Conservation (phyloP, 2,329 filamentous ascomycete species). For the Aspergillus aculeatinus region DNA sequence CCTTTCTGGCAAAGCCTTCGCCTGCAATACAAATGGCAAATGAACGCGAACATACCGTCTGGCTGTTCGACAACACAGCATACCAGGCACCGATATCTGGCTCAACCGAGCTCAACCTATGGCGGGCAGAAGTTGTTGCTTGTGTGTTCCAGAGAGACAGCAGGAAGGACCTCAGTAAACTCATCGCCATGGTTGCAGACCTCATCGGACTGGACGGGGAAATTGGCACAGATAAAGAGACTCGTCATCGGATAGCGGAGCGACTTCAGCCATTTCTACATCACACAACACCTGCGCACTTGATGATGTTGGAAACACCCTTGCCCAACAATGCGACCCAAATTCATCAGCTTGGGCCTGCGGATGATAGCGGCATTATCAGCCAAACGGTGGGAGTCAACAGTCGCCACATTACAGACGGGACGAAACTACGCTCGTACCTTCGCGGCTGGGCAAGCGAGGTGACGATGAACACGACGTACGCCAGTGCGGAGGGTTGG, state of each 20-base stretch:
- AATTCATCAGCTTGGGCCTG: slow-evolving; percentile 63
- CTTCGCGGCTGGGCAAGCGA: slow-evolving; percentile 26
- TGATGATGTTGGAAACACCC: slow-evolving; percentile 63
- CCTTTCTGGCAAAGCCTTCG: slow-evolving; percentile 52
- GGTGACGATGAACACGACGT: slow-evolving; percentile 68
- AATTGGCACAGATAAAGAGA: slow-evolving; percentile 45
- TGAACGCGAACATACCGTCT: slow-evolving; percentile 68
- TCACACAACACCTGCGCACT: slow-evolving; percentile 68
- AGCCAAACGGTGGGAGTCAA: slow-evolving; percentile 60
- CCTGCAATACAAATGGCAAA: slow-evolving; percentile 58
- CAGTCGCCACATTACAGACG: slow-evolving; percentile 45
- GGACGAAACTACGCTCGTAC: slow-evolving; percentile 47
- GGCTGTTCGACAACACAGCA: slow-evolving; percentile 89
- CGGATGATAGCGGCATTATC: slow-evolving; percentile 70
- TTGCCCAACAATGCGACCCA: slow-evolving; percentile 47
- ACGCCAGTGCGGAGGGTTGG: slow-evolving; percentile 78
- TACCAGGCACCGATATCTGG: slow-evolving; percentile 53
- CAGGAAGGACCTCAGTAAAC: slow-evolving; percentile 64
- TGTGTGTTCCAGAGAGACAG: slow-evolving; percentile 76
- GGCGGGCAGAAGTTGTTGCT: slow-evolving; percentile 80
- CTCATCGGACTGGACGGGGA: slow-evolving; percentile 66
- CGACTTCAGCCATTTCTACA: slow-evolving; percentile 68
- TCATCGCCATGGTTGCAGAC: slow-evolving; percentile 69
- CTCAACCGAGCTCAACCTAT: slow-evolving; percentile 46
- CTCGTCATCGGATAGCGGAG: slow-evolving; percentile 64